Evolutionary conservation across 805 yeast species (phyloP).

Genomic region (Candida oleophila): DNA sequence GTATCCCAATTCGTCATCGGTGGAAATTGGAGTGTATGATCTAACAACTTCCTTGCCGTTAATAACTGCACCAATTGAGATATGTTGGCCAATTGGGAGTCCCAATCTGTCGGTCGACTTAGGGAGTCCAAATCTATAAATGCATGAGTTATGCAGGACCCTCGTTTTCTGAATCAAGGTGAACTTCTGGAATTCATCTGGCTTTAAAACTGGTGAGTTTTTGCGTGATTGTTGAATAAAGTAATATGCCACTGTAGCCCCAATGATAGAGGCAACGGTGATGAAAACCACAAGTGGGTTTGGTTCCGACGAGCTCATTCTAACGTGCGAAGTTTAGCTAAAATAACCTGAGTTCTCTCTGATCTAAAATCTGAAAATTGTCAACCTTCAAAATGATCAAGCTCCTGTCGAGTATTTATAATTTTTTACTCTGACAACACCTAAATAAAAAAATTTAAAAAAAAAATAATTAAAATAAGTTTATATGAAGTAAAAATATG

Average conservation of each 20-base stretch:
- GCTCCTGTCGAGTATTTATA: not conserved
- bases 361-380: too few relatives aligned
- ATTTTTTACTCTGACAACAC: not conserved
- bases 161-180: conserved; percentile 76
- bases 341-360: too few relatives aligned
- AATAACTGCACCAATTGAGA: conserved; percentile 72
- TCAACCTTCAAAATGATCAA: too few relatives aligned
- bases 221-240: conserved; percentile 32
- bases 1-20: conserved; percentile 74
- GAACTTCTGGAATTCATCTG: conserved; percentile 71
- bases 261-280: conserved; percentile 38
- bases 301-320: conserved; percentile 23
- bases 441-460: not conserved
- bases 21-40: conserved; percentile 87
- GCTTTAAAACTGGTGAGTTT: conserved; percentile 54
- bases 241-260: conserved; percentile 32
- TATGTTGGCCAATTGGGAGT: conserved; percentile 92
- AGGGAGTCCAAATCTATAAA: conserved; percentile 84
- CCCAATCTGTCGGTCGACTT: conserved; percentile 72
- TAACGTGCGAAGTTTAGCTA: too few relatives aligned
- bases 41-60: conserved; percentile 79
- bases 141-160: conserved; percentile 75
- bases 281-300: conserved; percentile 41
- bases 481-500: too few relatives aligned
- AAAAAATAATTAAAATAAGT: not conserved